These are phyloP conservation scores for Verticillium isaacii DNA, from an alignment of 2,329 filamentous ascomycete species.

Conservation along the genomic window DNA sequence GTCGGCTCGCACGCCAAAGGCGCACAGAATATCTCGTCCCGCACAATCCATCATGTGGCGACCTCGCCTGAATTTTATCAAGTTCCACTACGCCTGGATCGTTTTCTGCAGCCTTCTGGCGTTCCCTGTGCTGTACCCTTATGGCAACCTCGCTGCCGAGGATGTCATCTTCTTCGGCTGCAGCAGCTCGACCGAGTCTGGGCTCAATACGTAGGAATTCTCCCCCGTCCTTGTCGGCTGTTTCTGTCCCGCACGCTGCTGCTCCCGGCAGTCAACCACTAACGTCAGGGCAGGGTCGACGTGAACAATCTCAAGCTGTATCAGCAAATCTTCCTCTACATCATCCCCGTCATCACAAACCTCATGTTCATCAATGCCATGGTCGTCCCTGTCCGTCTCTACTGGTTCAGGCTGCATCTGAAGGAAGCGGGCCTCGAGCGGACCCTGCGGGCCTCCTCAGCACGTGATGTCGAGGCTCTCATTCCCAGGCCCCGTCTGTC, in stretches of 20 bases:
- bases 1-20: too few species aligned
- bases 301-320: conserved; percentile 43
- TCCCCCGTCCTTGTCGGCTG: not conserved
- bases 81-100: conserved; percentile 1
- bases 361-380: conserved; percentile 44
- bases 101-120: conserved; percentile 2
- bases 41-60: not conserved
- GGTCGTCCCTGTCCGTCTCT: conserved; percentile 40
- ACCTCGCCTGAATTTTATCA: not conserved
- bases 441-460: not conserved
- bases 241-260: too few species aligned
- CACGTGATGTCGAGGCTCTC: too few species aligned
- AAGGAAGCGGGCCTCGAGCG: conserved; percentile 7
- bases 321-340: conserved; percentile 46
- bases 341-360: conserved; percentile 43
- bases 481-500: too few species aligned
- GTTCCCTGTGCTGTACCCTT: conserved; percentile 1
- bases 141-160: conserved; percentile 32
- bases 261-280: not conserved
- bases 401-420: conserved; percentile 43
- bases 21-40: too few species aligned
- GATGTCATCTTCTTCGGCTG: conserved; percentile 48
- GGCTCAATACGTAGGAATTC: conserved; percentile 42
- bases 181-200: conserved; percentile 44
- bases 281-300: conserved; percentile 33